A percentile compares a stretch with the other conserved stretches of the same genome.
phyloP scores from a whole-genome alignment of 345 rosid genomes.

The Brassica cretica region DNA sequence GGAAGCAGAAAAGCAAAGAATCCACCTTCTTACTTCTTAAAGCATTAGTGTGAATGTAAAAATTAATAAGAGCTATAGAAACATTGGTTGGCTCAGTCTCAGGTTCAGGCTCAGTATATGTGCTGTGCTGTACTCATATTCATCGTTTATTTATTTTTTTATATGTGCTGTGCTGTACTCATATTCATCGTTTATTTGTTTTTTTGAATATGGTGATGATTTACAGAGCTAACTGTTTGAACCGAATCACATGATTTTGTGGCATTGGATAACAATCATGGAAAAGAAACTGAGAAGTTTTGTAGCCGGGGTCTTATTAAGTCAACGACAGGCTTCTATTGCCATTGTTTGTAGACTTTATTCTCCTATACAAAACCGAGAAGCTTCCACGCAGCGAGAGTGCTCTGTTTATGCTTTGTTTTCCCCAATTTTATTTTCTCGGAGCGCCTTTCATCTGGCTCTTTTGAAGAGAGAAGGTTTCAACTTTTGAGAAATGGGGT shows the following conservation, averaged over 20 bases:
- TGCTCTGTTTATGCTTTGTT: not conserved
- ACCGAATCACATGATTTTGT: not conserved
- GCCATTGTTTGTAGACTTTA: not conserved
- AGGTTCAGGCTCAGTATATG: slow-evolving; percentile 3
- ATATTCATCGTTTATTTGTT: too few relatives aligned
- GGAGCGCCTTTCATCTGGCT: not conserved
- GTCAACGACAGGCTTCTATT: not conserved
- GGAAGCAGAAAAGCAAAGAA: slow-evolving; percentile 23
- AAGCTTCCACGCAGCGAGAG: not conserved
- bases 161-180: too few relatives aligned
- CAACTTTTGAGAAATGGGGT: not conserved
- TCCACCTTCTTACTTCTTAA: slow-evolving; percentile 13
- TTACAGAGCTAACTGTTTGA: slow-evolving; percentile 1
- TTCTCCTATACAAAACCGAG: not conserved
- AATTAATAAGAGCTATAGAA: slow-evolving; percentile 28
- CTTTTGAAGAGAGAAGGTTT: not conserved
- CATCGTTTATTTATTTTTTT: not conserved
- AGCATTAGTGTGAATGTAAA: slow-evolving; percentile 25
- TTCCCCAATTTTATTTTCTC: not conserved
- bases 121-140: slow-evolving; percentile 16
- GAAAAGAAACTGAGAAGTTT: not conserved
- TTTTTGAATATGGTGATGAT: not conserved
- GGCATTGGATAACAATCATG: too few relatives aligned
- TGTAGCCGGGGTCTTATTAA: not conserved
- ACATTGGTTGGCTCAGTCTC: slow-evolving; percentile 22